These are phyloP conservation scores for Evernia prunastri DNA, from an alignment of 495 filamentous ascomycete species.

Conservation along the genomic window DNA sequence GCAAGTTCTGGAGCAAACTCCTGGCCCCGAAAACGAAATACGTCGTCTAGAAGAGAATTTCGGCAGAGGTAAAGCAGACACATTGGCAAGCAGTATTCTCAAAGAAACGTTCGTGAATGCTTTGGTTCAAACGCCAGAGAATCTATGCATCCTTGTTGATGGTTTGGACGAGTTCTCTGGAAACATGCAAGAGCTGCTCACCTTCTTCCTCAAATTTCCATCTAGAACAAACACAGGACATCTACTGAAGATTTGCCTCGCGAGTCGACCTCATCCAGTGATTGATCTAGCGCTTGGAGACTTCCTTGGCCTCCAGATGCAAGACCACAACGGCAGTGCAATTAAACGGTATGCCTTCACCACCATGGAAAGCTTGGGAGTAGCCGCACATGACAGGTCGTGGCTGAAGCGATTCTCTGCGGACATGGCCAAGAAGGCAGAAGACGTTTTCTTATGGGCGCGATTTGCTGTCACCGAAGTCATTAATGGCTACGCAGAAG, in stretches of 20 bases:
- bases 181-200: background rate
- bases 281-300: background rate
- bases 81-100: background rate
- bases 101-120: background rate
- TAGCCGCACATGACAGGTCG: background rate
- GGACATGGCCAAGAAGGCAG: background rate
- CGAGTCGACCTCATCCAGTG: background rate
- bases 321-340: background rate
- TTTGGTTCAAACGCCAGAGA: background rate
- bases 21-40: background rate
- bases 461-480: slow-evolving; percentile 19
- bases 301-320: background rate
- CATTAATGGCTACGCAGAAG: slow-evolving; percentile 3
- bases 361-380: background rate
- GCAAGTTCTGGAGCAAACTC: background rate
- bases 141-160: slow-evolving; percentile 1
- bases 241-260: background rate
- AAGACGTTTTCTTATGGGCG: slow-evolving; percentile 25
- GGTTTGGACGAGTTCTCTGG: background rate
- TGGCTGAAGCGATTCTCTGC: background rate
- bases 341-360: background rate
- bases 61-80: too few species aligned
- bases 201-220: background rate
- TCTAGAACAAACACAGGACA: background rate
- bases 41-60: too few species aligned